Evolutionary conservation across 2,329 filamentous ascomycete genomes (phyloP), one percentile per base, ranked within the genome.

Genomic region (Hortaea werneckii): DNA sequence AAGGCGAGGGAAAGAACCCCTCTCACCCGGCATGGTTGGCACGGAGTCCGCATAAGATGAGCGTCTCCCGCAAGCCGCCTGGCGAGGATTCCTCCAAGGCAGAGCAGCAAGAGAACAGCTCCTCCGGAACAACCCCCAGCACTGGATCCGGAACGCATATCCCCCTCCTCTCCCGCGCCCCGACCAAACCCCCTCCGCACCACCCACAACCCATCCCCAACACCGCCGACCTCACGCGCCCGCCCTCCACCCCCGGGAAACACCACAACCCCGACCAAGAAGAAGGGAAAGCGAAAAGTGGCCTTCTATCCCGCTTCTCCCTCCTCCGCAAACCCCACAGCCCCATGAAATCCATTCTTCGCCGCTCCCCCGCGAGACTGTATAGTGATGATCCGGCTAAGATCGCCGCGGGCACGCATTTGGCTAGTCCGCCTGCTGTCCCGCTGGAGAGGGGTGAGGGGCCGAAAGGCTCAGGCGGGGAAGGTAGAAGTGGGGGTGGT

Each of bases 311-410:
- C 20, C 70, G 65, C 49, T 64, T 67, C 49, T 68, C 70, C 46
- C 56, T 78, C 5, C 72, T 78, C 28, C 74, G 67, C n/a, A 57
- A 74, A 28, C 20, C 20, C n/a, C n/a, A n/a, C 20, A 4, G 20
- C 20, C 69, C 70, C 9, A 69, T 82, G 48, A 80, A 76, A 54
- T 81, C 78, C 1, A 82, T 83, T 50, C 72, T 83, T n/a, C 20
- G 20, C 4, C 76, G 78, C 69, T 65, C 73, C 58, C 65, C 79
- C 59, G 58, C 76, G 65, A 59, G 79, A 55, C 67, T 79, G 37
- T 81, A 78, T 61, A 80, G 77, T 1, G 67, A 73, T 45, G 76
- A 81, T 51, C 76, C 75, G 3, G 53, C 64, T 39, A 79, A 81
- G 60, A 69, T 80, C 38, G 78, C 77, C 35, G 74, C 76, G 10